Conservation (phyloP, 2,329 filamentous ascomycete genomes). For the Ceratocystis destructans region DNA sequence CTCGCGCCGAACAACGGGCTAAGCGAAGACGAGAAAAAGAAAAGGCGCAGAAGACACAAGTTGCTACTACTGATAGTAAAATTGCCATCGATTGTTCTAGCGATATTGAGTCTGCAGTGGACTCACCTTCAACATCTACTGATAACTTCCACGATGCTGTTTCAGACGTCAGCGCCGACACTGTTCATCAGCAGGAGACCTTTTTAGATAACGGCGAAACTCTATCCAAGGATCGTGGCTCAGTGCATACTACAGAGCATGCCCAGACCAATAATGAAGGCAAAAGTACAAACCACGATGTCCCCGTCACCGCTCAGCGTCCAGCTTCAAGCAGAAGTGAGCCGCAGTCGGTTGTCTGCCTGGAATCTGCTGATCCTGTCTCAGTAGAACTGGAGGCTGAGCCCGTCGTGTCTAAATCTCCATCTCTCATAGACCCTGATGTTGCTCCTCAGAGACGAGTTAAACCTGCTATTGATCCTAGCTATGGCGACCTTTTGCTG, state of each 20-base stretch:
- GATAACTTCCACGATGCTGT: constrained; percentile 4
- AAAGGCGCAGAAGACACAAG: not conserved
- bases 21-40: constrained; percentile 9
- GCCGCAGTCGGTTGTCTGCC: not conserved
- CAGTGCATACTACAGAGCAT: constrained; percentile 25
- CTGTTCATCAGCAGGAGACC: constrained; percentile 34
- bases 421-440: constrained; percentile 1
- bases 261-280: not conserved
- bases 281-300: not conserved
- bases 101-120: not conserved
- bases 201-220: constrained; percentile 62
- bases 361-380: not conserved
- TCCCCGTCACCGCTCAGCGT: not conserved
- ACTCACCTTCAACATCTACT: constrained; percentile 3
- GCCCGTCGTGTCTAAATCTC: constrained; percentile 24
- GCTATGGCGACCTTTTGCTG: constrained; percentile 50
- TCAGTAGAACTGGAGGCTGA: not conserved
- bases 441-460: constrained; percentile 41
- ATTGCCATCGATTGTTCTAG: not conserved
- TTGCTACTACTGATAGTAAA: not conserved
- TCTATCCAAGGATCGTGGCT: constrained; percentile 55
- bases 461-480: constrained; percentile 52
- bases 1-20: constrained; percentile 2
- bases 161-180: not conserved
- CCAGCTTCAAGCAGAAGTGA: not conserved